Percentiles rank a stretch among this genome's conserved stretches.
These are phyloP conservation scores for Boletus vinaceobasis DNA, from an alignment of 768 basidiomycete species.

Conservation along the genomic window DNA sequence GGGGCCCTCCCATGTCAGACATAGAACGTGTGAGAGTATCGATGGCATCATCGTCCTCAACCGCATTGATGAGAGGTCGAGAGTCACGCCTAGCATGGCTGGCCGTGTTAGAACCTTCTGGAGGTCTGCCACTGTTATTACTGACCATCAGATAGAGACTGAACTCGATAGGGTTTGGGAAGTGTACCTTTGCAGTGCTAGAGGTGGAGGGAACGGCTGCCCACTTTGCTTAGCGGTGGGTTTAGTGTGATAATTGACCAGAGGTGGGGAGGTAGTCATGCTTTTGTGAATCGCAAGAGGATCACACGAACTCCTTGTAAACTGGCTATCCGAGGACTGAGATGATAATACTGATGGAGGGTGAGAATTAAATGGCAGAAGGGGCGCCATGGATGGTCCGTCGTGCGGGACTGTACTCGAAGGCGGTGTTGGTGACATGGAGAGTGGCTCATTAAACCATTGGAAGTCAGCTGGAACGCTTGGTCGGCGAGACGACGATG, in stretches of 20 bases:
- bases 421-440: neutral
- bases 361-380: neutral
- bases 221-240: neutral
- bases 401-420: neutral
- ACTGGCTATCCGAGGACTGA: neutral
- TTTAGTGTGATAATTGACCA: constrained; percentile 7
- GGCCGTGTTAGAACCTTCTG: neutral
- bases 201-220: neutral
- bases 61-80: neutral
- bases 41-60: neutral
- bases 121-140: neutral
- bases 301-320: neutral
- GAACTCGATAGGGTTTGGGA: neutral
- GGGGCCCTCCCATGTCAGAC: constrained; percentile 1
- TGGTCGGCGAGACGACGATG: neutral
- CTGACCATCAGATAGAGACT: constrained; percentile 1
- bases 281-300: neutral
- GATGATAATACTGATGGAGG: neutral
- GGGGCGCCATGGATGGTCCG: neutral
- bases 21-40: constrained; percentile 8
- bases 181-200: constrained; percentile 8
- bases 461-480: neutral
- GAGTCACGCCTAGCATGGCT: neutral
- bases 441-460: neutral
- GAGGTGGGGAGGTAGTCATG: neutral